Percentiles rank a stretch among this genome's conserved stretches.
Conservation (phyloP, 1,139 yeast species). For the Hyphopichia khmerensis region DNA sequence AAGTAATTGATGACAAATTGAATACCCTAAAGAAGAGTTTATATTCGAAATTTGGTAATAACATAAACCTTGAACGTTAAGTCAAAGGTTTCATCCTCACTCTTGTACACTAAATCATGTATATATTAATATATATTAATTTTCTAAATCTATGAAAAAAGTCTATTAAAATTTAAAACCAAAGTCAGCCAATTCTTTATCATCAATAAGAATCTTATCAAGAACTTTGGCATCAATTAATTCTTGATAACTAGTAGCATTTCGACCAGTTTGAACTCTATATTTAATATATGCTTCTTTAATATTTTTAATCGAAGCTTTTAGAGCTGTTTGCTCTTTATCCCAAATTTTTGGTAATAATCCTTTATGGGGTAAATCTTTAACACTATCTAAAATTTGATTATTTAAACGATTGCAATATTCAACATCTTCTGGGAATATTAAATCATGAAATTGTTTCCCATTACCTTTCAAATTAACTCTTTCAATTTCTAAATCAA, state of each 20-base stretch:
- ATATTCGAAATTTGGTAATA: slow-evolving; percentile 86
- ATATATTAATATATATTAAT: background rate
- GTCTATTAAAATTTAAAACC: slow-evolving; percentile 11
- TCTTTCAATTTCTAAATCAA: slow-evolving; percentile 35
- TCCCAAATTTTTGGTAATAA: slow-evolving; percentile 39
- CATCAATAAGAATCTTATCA: slow-evolving; percentile 16
- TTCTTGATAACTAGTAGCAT: slow-evolving; percentile 30
- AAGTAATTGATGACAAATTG: slow-evolving; percentile 53
- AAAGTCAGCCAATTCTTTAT: slow-evolving; percentile 13
- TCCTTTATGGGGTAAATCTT: slow-evolving; percentile 21
- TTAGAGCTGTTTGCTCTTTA: slow-evolving; percentile 28
- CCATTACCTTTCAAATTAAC: slow-evolving; percentile 35
- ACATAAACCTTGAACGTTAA: slow-evolving; percentile 72
- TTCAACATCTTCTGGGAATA: slow-evolving; percentile 49
- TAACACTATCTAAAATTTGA: slow-evolving; percentile 31
- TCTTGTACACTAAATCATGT: background rate
- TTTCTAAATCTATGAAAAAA: background rate
- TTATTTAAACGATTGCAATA: slow-evolving; percentile 39
- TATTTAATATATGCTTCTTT: slow-evolving; percentile 38
- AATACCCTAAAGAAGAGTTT: slow-evolving; percentile 63
- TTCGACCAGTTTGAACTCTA: slow-evolving; percentile 24
- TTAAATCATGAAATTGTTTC: slow-evolving; percentile 42
- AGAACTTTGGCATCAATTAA: slow-evolving; percentile 24
- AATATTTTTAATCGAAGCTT: slow-evolving; percentile 31
- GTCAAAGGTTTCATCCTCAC: background rate